Percentiles rank a stretch among this genome's conserved stretches.
phyloP scores from a whole-genome alignment of 371 early-diverging fungal genomes.

The Batkoa obscura region DNA sequence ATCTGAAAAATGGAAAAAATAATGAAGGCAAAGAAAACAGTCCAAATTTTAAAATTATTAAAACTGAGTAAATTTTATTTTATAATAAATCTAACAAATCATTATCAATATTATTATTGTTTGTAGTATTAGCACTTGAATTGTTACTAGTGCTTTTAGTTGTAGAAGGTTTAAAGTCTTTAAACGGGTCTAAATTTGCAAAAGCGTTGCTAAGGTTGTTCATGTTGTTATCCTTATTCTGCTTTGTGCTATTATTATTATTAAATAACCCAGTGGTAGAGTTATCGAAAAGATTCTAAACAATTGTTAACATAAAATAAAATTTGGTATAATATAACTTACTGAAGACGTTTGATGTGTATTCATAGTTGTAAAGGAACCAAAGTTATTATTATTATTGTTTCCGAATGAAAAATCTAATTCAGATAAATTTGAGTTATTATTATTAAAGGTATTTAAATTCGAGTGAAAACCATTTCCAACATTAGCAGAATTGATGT shows the following conservation, averaged over 20 bases:
- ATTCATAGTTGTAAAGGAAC: not conserved
- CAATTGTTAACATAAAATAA: not conserved
- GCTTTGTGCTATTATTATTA: no score
- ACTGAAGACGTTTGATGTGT: not conserved
- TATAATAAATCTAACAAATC: not conserved
- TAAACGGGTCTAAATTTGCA: constrained; percentile 3
- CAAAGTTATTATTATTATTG: not conserved
- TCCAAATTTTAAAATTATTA: no score
- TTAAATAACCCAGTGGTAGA: no score
- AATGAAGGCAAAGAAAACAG: no score
- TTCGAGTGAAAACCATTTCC: no score
- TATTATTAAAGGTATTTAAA: no score
- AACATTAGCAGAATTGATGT: no score
- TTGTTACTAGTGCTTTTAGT: not conserved
- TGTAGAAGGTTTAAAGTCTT: not conserved
- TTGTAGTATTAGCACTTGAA: not conserved
- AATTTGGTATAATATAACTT: not conserved
- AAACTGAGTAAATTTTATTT: not conserved
- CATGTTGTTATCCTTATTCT: no score
- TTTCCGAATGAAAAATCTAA: no score
- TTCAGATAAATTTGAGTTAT: no score
- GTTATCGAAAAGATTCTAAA: not conserved
- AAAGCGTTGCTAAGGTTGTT: not conserved
- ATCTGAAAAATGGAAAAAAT: no score
- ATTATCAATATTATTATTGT: not conserved